Base-by-base conservation (phyloP, 148 eudicot species). In the Vaccinium vitisidaea region DNA sequence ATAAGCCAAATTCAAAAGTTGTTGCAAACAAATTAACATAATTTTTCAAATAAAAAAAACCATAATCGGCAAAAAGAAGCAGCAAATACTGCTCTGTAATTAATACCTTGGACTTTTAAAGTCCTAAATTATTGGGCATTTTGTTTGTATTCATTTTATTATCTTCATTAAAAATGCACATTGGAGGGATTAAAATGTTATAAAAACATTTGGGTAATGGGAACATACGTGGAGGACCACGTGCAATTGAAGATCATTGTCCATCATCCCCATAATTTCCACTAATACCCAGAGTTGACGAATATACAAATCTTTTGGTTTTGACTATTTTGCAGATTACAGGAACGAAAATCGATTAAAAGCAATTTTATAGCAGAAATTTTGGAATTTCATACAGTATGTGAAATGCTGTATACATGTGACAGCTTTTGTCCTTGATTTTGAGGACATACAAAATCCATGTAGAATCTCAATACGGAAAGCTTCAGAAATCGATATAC, bases 191-290 rank as follows among this genome's bases (percentile, higher is more conserved):
- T 10, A 56, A 82, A 56, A 82, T 84, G 69, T 16, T 58, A 25
- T 53, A 75, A 43, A 86, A 83, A 9, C 46, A 12, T 61, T 19
- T 52, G 71, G 77, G 82, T 80, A 77, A 83, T 84, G 88, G 88
- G 85, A 81, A 85, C 94, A 87, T 74, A 78, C 79, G 87, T 69
- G 86, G 91, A 88, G 77, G 82, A 86, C 88, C 96, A 94, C 91
- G 92, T 91, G 98, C 88, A 18, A 80, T 58, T 23, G 9, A 81
- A 27, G 74, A 65, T 43, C n/a, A 50, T 75, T 23, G 67, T 83
- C 14, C 58, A 79, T 15, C 58, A 79, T 15, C 16, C 14, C 80
- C 54, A 65, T 10, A 48, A 25, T 67, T 67, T 67, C 15, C 36
- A 67, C 36, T 12, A 67, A 25, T 27, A 67, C 32, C 36, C 36